Evolutionary conservation across 1,284 basidiomycete genomes (phyloP).

Genomic region (Fistulina hepatica): DNA sequence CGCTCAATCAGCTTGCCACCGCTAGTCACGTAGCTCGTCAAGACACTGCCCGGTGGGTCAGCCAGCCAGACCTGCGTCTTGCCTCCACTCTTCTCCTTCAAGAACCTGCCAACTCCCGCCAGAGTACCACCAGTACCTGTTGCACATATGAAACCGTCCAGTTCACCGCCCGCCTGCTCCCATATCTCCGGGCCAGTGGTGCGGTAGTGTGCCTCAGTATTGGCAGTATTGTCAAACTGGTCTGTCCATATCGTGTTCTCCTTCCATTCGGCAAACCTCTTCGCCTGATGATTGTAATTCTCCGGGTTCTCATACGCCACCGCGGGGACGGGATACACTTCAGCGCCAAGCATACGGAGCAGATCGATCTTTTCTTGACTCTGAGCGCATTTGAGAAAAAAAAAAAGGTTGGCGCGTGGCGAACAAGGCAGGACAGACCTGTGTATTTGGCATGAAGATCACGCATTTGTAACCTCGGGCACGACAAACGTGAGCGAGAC

Average conservation of each 20-base stretch:
- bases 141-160: slow-evolving; percentile 89
- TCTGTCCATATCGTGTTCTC: slow-evolving; percentile 99
- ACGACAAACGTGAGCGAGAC: slow-evolving; percentile 90
- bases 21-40: slow-evolving; percentile 79
- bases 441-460: slow-evolving; percentile 99
- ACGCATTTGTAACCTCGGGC: slow-evolving; percentile 93
- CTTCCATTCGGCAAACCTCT: slow-evolving; percentile 71
- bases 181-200: slow-evolving; percentile 97
- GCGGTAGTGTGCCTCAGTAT: slow-evolving; percentile 80
- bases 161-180: slow-evolving; percentile 72
- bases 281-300: slow-evolving; percentile 99
- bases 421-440: slow-evolving; percentile 36
- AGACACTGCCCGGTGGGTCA: slow-evolving; percentile 91
- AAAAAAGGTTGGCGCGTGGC: background rate
- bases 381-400: too few relatives aligned
- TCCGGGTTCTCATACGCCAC: slow-evolving; percentile 93
- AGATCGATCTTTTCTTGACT: slow-evolving; percentile 98
- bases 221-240: slow-evolving; percentile 94
- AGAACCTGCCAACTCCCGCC: slow-evolving; percentile 77
- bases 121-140: slow-evolving; percentile 96
- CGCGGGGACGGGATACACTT: slow-evolving; percentile 92
- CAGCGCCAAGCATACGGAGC: slow-evolving; percentile 91
- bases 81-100: slow-evolving; percentile 79
- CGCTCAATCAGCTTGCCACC: slow-evolving; percentile 76
- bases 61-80: slow-evolving; percentile 88